Evolutionary conservation across 176 grass and related monocot species (phyloP), one percentile per base, ranked within the genome.

Genomic region (Oryza punctata): DNA sequence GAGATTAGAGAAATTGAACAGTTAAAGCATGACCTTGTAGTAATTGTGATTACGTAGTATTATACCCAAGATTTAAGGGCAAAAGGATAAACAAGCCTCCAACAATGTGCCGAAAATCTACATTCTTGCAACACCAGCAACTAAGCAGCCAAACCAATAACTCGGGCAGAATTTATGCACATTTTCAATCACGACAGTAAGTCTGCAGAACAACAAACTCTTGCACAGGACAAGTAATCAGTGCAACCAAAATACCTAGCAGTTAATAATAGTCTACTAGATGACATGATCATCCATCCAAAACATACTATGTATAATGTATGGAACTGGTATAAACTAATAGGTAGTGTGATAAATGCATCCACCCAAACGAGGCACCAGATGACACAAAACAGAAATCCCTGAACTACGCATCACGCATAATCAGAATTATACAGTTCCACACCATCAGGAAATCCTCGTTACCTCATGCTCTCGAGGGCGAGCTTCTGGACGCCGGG

Each of bases 401-500:
- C 14, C 12, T 13, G 24, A 73, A 26, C 7, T 74, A 74, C 12
- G 45, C 26, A 4, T 9, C 13, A 3, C 8, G 10, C 35, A 7
- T 28, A 21, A 75, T n/a, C 27, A 75, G 33, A 75, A 59, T 37
- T 59, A 35, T 0, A 2, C 28, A 28, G 7, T 30, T 44, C 5
- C 12, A 18, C 10, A 27, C 18, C 35, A 21, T 9, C 30, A 71
- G 49, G 26, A 50, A 65, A 63, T 52, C 37, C 21, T 28, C 27
- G 21, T 47, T 85, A 94, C 92, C 92, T 89, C 92, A 94, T 94
- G 86, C 92, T 94, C 83, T 94, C 92, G 21, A 91, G 86, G 21
- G 92, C 89, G 19, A 91, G 67, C 61, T 94, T 94, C 80, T 94
- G 92, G 54, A 94, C 86, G 41, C 86, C 84, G 27, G 86, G 89